Percentiles rank a stretch among this genome's conserved stretches.
Evolutionary conservation across 208 protist genomes (phyloP).

Genomic region (Leishmania amazonensis): DNA sequence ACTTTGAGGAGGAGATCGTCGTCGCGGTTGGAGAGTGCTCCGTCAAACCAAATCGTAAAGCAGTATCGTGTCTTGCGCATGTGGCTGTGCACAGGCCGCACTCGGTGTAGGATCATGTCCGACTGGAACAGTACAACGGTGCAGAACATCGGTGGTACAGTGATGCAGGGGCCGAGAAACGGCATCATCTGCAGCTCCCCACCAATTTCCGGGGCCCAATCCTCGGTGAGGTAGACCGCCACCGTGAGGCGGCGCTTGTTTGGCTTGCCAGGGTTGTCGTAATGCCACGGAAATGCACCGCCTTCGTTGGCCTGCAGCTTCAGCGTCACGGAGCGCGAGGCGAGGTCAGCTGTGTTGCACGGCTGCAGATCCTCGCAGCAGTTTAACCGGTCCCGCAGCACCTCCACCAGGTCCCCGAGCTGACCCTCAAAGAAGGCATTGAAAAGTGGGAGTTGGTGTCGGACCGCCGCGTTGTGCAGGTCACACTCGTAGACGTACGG

Average conservation of each 20-base stretch:
- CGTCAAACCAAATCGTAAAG: slow-evolving; percentile 72
- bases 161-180: slow-evolving; percentile 37
- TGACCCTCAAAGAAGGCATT: slow-evolving; percentile 36
- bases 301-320: slow-evolving; percentile 67
- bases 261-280: slow-evolving; percentile 51
- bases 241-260: slow-evolving; percentile 62
- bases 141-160: slow-evolving; percentile 38
- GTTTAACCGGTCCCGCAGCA: slow-evolving; percentile 35
- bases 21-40: slow-evolving; percentile 38
- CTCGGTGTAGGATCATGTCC: slow-evolving; percentile 44
- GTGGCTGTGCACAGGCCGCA: slow-evolving; percentile 25
- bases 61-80: slow-evolving; percentile 33
- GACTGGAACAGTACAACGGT: slow-evolving; percentile 50
- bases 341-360: slow-evolving; percentile 21
- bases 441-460: slow-evolving; percentile 37
- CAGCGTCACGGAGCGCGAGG: slow-evolving; percentile 34
- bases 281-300: slow-evolving; percentile 64
- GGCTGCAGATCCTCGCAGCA: slow-evolving; percentile 37
- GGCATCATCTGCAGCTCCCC: slow-evolving; percentile 51
- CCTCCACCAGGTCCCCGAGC: slow-evolving; percentile 37
- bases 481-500: slow-evolving; percentile 63
- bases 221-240: slow-evolving; percentile 53
- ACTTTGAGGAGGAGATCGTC: slow-evolving; percentile 41
- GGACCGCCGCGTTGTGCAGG: slow-evolving; percentile 38
- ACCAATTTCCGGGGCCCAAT: slow-evolving; percentile 37